Base-by-base conservation (phyloP, 2,329 filamentous ascomycete genomes). In the Nannizziopsis arthrosporioides region DNA sequence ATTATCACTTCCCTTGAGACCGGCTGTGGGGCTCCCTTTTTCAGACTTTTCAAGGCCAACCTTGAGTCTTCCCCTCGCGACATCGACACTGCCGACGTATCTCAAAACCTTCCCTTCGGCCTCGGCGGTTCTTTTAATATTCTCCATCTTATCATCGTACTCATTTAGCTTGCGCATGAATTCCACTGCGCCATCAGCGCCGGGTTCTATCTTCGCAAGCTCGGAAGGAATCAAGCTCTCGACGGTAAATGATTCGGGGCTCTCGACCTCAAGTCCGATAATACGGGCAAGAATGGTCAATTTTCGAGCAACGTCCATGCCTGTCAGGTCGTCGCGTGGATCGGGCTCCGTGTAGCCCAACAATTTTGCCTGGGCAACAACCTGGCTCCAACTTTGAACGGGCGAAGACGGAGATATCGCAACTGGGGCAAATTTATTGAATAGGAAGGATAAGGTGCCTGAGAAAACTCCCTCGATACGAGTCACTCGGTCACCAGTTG, bases 381-480 rank as follows among this genome's bases (percentile, higher is more conserved):
- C 89, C 42, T 84, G 84, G 38, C 86, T 92, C 83, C 93, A 98
- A 61, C 82, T 81, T 45, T 85, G 86, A 31, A 53, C 50, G 12
- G 51, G 42, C 34, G 54, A 44, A 7, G 59, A 54, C 9, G 53
- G 44, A 10, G 84, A 85, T 17, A 74, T 71, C 4, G 80, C 77
- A 2, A 82, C 81, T 0, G 92, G 92, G 42, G 89, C 87, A 66
- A 96, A 98, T 17, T 81, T 89, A 74, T 96, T 96, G 80, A 98
- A 96, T 36, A 98, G 75, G 75, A 95, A 98, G 35, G 85, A 93
- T 80, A 98, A 90, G 48, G 92, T 98, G 54, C 92, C 92, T 53
- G 86, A 94, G 71, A 98, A 96, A 44, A 98, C 89, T 56, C 92
- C 92, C 70, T 96, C 90, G 57, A 98, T 93, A 69, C 83, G 89